These are phyloP conservation scores for Gilbertella persicaria DNA, from an alignment of 371 early-diverging fungal species.

Conservation along the genomic window DNA sequence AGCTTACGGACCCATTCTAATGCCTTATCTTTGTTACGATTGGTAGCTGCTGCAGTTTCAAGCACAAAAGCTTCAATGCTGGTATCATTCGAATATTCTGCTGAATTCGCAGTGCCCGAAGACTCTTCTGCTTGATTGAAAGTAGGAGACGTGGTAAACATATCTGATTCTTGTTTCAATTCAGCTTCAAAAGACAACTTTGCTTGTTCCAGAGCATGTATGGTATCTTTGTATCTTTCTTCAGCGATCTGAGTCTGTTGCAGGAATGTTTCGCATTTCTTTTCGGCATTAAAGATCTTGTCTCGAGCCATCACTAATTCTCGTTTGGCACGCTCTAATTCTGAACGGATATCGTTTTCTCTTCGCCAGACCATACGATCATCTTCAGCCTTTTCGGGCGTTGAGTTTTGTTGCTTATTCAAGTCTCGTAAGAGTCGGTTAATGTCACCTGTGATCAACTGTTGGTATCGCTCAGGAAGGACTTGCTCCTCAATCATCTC, in stretches of 20 bases:
- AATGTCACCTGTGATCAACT: slow-evolving; percentile 84
- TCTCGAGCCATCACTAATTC: slow-evolving; percentile 30
- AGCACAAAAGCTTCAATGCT: slow-evolving; percentile 73
- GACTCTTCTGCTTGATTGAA: not conserved
- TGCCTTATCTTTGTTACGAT: slow-evolving; percentile 73
- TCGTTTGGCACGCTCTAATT: slow-evolving; percentile 37
- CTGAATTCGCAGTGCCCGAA: not conserved
- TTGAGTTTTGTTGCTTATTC: slow-evolving; percentile 49
- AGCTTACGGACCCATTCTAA: slow-evolving; percentile 74
- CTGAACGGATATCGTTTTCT: slow-evolving; percentile 47
- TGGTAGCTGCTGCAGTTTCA: slow-evolving; percentile 68
- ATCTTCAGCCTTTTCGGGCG: slow-evolving; percentile 39
- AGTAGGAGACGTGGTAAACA: not conserved
- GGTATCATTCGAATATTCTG: slow-evolving; percentile 64
- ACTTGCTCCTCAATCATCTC: slow-evolving; percentile 93
- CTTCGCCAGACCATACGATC: slow-evolving; percentile 51
- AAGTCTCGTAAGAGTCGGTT: slow-evolving; percentile 83
- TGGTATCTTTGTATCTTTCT: slow-evolving; percentile 40
- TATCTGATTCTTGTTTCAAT: not conserved
- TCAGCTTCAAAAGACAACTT: slow-evolving; percentile 11
- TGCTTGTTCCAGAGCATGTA: slow-evolving; percentile 29
- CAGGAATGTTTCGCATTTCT: slow-evolving; percentile 35
- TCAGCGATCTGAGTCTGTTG: slow-evolving; percentile 34
- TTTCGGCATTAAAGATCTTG: slow-evolving; percentile 35
- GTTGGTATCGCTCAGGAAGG: slow-evolving; percentile 73